Evolutionary conservation across 768 basidiomycete species (phyloP).

Genomic region (Mycena kentingensis): DNA sequence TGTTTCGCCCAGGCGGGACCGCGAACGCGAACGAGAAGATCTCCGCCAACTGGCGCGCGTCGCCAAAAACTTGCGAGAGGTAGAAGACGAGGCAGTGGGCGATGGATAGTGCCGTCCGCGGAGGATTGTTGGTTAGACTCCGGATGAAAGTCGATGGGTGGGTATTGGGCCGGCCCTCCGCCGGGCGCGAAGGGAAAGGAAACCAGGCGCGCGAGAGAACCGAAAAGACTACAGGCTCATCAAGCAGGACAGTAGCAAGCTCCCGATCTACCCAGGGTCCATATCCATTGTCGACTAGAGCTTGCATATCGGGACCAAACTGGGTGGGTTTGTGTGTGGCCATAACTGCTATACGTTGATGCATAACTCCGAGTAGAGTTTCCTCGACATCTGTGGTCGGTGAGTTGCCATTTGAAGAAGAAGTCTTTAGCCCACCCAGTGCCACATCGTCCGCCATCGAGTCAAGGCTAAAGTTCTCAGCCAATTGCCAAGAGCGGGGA

Average conservation of each 20-base stretch:
- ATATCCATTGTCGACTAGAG: neutral
- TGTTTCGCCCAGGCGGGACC: no score
- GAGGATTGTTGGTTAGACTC: neutral
- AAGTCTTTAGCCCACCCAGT: no score
- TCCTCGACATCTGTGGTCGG: no score
- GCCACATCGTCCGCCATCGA: no score
- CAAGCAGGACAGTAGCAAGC: neutral
- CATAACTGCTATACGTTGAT: neutral
- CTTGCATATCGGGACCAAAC: neutral
- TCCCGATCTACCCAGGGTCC: neutral
- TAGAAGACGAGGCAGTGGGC: neutral
- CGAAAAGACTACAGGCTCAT: neutral
- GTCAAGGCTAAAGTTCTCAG: no score
- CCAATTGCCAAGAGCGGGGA: no score
- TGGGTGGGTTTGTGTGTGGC: neutral
- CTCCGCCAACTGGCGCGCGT: no score
- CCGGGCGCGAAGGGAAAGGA: neutral
- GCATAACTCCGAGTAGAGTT: neutral
- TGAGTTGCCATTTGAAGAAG: no score
- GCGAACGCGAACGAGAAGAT: no score
- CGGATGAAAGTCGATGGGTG: neutral
- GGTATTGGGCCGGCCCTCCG: neutral
- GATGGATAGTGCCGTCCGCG: neutral
- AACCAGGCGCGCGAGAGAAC: neutral
- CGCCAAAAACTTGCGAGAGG: no score